Evolutionary conservation across 768 basidiomycete genomes (phyloP).

Genomic region (Hygrophorus russula): DNA sequence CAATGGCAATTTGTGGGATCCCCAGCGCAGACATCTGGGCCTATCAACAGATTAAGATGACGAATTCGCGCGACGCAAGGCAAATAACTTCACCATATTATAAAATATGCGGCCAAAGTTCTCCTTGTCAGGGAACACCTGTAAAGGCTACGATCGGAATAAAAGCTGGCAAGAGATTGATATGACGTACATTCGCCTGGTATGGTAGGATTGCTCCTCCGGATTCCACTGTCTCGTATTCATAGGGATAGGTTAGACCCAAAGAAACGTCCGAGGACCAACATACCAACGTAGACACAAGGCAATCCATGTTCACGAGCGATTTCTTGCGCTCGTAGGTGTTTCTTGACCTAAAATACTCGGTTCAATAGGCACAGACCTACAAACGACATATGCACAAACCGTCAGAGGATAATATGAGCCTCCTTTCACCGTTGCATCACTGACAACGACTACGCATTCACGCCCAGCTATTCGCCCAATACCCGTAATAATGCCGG

Average conservation of each 20-base stretch:
- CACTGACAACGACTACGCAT: slow-evolving; percentile 88
- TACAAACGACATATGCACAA: slow-evolving; percentile 9
- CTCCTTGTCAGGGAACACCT: slow-evolving; percentile 77
- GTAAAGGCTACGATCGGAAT: background rate
- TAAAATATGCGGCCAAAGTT: slow-evolving; percentile 97
- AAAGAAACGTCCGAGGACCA: background rate
- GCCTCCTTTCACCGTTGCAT: slow-evolving; percentile 88
- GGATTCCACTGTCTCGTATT: slow-evolving; percentile 59
- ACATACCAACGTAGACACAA: slow-evolving; percentile 83
- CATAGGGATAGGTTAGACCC: slow-evolving; percentile 4
- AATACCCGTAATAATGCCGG: slow-evolving; percentile 83
- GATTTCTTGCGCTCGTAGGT: slow-evolving; percentile 87
- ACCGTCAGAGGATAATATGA: slow-evolving; percentile 86
- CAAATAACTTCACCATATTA: slow-evolving; percentile 63
- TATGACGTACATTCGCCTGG: slow-evolving; percentile 66
- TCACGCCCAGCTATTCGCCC: slow-evolving; percentile 71
- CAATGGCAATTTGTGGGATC: slow-evolving; percentile 86
- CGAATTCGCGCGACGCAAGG: background rate
- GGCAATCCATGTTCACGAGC: slow-evolving; percentile 85
- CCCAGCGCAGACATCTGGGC: slow-evolving; percentile 89
- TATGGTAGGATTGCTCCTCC: slow-evolving; percentile 89
- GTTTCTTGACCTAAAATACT: slow-evolving; percentile 72
- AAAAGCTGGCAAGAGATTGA: background rate
- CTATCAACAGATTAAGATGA: slow-evolving; percentile 23
- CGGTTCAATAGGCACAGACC: background rate